Conservation (phyloP, 2,329 filamentous ascomycete species). For the Botrytis cinerea region DNA sequence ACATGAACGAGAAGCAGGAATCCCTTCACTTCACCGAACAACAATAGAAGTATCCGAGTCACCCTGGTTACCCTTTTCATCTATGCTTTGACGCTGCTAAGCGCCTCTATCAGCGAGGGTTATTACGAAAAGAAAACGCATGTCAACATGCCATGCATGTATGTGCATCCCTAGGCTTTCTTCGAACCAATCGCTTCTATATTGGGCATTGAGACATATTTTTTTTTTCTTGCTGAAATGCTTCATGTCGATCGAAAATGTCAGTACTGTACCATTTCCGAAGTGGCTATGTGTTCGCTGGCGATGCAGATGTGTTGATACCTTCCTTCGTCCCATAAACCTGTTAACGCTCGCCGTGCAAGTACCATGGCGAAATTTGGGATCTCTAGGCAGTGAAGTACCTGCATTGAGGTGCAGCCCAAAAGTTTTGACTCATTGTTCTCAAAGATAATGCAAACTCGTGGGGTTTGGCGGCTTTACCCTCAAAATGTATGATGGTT, state of each 20-base stretch:
- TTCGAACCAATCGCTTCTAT: conserved; percentile 12
- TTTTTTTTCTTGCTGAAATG: not conserved
- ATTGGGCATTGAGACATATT: conserved; percentile 11
- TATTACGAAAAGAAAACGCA: conserved; percentile 10
- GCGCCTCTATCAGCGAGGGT: conserved; percentile 11
- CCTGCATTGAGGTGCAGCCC: conserved; percentile 16
- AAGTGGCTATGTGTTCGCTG: conserved; percentile 14
- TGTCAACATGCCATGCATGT: not conserved
- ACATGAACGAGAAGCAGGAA: not conserved
- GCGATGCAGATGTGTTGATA: conserved; percentile 18
- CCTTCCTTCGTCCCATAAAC: not conserved
- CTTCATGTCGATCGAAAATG: not conserved
- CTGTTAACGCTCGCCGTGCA: not conserved
- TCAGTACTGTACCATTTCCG: not conserved
- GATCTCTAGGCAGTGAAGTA: conserved; percentile 12
- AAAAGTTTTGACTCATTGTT: conserved; percentile 1
- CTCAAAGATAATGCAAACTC: conserved; percentile 6
- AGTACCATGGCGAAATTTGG: conserved; percentile 6
- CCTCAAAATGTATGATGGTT: too few relatives aligned
- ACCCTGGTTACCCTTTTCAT: not conserved
- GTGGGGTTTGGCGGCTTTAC: conserved; percentile 1
- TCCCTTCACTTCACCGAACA: not conserved
- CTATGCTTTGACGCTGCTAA: conserved; percentile 16
- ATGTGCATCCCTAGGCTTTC: not conserved
- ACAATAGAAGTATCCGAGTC: not conserved